These are phyloP conservation scores for Jaltomata sinuosa DNA, from an alignment of 257 asterid genomes.

Conservation along the genomic window DNA sequence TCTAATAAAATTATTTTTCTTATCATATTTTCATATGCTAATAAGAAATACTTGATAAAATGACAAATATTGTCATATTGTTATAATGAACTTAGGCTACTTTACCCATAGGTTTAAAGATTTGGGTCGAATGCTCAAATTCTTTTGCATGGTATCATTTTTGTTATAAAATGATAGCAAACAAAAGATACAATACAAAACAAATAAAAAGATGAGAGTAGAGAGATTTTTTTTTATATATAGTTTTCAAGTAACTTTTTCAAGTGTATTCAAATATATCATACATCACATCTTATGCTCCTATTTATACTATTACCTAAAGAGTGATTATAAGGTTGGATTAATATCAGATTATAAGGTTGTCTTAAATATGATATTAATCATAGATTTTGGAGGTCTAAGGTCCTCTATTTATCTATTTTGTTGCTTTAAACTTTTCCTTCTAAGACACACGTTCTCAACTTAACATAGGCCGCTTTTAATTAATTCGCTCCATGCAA, in stretches of 20 bases:
- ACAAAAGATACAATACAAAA: neutral
- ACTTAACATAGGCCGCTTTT: neutral
- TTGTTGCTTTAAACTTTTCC: neutral
- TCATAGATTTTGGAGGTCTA: fast-evolving
- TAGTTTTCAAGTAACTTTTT: neutral
- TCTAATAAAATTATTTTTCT: neutral
- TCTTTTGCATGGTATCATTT: neutral
- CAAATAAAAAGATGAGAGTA: neutral
- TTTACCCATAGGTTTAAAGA: neutral
- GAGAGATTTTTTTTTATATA: no score
- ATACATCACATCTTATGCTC: neutral
- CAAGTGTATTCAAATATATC: neutral
- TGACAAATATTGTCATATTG: neutral
- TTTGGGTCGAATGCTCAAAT: neutral
- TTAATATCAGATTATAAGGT: no score
- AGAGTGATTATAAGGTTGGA: fast-evolving
- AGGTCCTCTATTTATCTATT: neutral
- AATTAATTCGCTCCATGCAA: neutral
- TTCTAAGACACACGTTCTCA: neutral
- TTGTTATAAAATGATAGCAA: neutral
- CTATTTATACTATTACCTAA: neutral
- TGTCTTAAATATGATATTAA: neutral
- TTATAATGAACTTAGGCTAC: neutral
- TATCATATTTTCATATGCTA: neutral
- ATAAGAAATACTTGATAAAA: neutral